Base-by-base conservation (phyloP, 2,329 filamentous ascomycete species). In the Hysterium pulicare region DNA sequence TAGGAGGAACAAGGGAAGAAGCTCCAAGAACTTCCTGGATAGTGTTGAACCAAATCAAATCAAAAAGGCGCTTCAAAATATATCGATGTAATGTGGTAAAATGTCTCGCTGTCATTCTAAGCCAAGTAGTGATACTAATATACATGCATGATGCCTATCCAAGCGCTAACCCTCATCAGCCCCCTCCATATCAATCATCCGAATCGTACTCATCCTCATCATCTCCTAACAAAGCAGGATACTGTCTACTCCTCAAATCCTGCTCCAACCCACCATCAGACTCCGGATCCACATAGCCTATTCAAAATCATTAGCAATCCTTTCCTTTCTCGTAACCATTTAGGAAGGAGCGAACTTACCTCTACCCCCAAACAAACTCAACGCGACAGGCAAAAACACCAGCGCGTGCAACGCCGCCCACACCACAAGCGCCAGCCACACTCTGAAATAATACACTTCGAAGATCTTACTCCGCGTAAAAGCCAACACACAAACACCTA, bases 381-480 rank as follows among this genome's bases (percentile, higher is more conserved):
- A 74, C 2, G 87, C 85, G 1, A 97, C 93, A 0, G 93, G 93
- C 55, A 98, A 72, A 66, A 97, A 95, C 6, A 98, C 79, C 36
- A 98, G 74, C 1, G 93, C 89, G 66, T 98, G 93, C 8, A 84
- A 77, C 6, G 88, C 88, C 2, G 90, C 94, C 66, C 95, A 91
- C 8, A 94, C 66, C 9, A 98, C 90, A 41, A 98, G 78, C 5
- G 90, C 86, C 15, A 96, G 73, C 93, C 93, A 98, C 33, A 98
- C 87, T 33, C 93, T 81, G 77, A 98, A 98, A 70, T 98, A 98
- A 71, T 98, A 98, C 44, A 98, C 89, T 72, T 98, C 94, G 58
- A 98, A 98, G 61, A 98, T 98, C 79, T 97, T 98, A 67, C 88
- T 95, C 39, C 87, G 76, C 6, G 93, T 98, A 60, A 96, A 98